Evolutionary conservation across 208 protist genomes (phyloP).

Genomic region (Lotmaria passim): DNA sequence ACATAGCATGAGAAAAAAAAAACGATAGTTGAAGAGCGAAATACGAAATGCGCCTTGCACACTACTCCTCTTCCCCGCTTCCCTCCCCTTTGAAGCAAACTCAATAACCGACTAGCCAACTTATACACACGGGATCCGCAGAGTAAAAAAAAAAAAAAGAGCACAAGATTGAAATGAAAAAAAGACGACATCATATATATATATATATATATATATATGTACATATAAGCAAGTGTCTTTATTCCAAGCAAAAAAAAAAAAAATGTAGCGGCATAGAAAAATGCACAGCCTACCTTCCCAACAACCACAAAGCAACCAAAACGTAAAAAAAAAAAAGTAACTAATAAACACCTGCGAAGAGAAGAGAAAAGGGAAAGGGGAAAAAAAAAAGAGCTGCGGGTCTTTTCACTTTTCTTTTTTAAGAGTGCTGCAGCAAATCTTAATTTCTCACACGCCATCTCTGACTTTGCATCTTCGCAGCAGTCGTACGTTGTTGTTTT

Average conservation of each 20-base stretch:
- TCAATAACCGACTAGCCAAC: no score
- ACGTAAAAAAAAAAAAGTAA: conserved; percentile 1
- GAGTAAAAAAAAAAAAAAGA: background rate
- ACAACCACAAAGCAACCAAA: background rate
- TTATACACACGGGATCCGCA: no score
- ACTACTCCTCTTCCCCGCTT: no score
- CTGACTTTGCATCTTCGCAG: no score
- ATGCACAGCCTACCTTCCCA: background rate
- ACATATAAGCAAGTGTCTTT: conserved; percentile 4
- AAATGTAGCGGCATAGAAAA: background rate
- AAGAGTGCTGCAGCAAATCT: no score
- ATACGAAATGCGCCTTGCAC: no score
- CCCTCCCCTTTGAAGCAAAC: no score
- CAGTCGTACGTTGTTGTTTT: background rate
- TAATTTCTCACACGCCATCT: no score
- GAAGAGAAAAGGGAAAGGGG: background rate
- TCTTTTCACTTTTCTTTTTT: no score
- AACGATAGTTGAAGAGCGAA: no score
- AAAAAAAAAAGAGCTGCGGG: no score
- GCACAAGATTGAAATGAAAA: background rate
- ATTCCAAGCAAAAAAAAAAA: background rate
- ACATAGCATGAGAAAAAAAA: no score
- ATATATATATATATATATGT: conserved; percentile 29
- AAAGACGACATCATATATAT: conserved; percentile 11
- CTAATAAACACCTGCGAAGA: background rate